Evolutionary conservation across 257 asterid species (phyloP).

Genomic region (Lavandula angustifolia): DNA sequence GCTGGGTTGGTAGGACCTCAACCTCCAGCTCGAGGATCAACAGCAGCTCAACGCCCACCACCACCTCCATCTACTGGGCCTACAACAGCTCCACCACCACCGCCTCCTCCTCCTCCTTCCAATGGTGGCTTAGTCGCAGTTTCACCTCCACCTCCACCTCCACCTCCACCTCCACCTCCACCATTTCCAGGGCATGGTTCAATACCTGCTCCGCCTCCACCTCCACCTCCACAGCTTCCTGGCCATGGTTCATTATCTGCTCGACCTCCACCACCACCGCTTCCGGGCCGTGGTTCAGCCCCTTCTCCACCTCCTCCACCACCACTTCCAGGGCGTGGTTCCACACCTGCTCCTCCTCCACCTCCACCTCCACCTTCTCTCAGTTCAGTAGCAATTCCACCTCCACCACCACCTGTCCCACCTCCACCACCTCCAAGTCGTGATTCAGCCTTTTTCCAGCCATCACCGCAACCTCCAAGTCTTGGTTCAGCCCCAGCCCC

Average conservation of each 20-base stretch:
- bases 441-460: too few species aligned
- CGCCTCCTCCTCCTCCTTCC: constrained; percentile 21
- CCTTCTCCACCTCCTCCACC: constrained; percentile 33
- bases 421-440: constrained; percentile 29
- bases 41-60: constrained; percentile 39
- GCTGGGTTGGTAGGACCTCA: constrained; percentile 28
- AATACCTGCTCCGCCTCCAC: constrained; percentile 15
- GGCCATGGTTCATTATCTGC: constrained; percentile 16
- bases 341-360: constrained; percentile 29
- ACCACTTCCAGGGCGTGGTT: constrained; percentile 24
- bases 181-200: constrained; percentile 19
- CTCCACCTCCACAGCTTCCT: constrained; percentile 40
- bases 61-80: constrained; percentile 25
- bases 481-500: constrained; percentile 29
- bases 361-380: constrained; percentile 32
- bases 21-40: constrained; percentile 29
- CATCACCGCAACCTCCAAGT: too few species aligned
- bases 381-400: constrained; percentile 25
- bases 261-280: constrained; percentile 35
- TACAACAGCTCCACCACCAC: constrained; percentile 25
- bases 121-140: too few species aligned
- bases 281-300: constrained; percentile 22
- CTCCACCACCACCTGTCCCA: constrained; percentile 11
- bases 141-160: constrained; percentile 13
- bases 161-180: constrained; percentile 34